Evolutionary conservation across 2,329 filamentous ascomycete genomes (phyloP).

Genomic region (Alternaria sp.): DNA sequence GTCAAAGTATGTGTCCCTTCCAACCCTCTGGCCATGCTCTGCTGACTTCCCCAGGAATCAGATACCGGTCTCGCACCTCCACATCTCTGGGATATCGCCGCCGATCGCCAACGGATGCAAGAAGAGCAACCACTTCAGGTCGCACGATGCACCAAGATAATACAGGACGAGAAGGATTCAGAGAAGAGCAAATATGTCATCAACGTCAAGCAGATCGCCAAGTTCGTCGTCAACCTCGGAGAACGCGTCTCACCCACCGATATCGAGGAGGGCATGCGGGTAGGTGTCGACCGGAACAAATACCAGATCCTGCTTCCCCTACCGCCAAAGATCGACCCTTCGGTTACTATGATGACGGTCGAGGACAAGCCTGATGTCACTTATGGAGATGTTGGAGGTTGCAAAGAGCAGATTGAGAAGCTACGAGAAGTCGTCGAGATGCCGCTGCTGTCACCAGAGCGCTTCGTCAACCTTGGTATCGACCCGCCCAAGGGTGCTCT

Average conservation of each 20-base stretch:
- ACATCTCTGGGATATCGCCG: slow-evolving; percentile 98
- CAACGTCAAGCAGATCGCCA: slow-evolving; percentile 99
- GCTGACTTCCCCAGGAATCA: slow-evolving; percentile 75
- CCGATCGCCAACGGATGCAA: slow-evolving; percentile 97
- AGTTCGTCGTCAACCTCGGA: slow-evolving; percentile 97
- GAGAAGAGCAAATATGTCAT: slow-evolving; percentile 99
- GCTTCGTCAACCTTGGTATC: slow-evolving; percentile 98
- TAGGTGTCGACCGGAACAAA: slow-evolving; percentile 98
- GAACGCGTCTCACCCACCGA: slow-evolving; percentile 97
- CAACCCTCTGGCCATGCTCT: neutral
- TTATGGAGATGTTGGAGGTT: slow-evolving; percentile 97
- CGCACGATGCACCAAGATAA: slow-evolving; percentile 98
- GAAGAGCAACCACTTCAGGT: slow-evolving; percentile 99
- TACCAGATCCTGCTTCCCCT: slow-evolving; percentile 98
- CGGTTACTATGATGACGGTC: slow-evolving; percentile 99
- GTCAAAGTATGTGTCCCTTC: slow-evolving; percentile 29
- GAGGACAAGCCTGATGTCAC: slow-evolving; percentile 99
- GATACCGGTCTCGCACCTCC: slow-evolving; percentile 97
- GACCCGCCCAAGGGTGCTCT: slow-evolving; percentile 97
- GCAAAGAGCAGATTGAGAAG: slow-evolving; percentile 99
- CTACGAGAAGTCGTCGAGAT: slow-evolving; percentile 98
- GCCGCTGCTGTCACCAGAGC: slow-evolving; percentile 93
- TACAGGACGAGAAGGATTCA: slow-evolving; percentile 92
- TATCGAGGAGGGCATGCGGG: slow-evolving; percentile 99
- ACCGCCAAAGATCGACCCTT: slow-evolving; percentile 98